phyloP scores from a whole-genome alignment of 768 basidiomycete species.

The Phylloporus rhodoxanthus region DNA sequence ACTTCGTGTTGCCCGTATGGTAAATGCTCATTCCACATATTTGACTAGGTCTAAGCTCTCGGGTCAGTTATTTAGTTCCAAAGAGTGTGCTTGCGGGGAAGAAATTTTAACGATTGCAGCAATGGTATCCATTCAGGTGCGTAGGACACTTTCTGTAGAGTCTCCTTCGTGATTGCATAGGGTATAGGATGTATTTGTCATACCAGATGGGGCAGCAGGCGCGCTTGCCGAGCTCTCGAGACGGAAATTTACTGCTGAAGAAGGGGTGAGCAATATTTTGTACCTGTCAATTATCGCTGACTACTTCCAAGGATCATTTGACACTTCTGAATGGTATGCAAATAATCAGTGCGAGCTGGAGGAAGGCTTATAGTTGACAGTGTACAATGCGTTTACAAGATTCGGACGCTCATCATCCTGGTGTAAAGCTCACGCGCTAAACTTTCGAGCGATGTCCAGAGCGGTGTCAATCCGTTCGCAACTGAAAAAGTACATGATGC shows the following conservation, averaged over 20 bases:
- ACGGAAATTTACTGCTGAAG: slow-evolving; percentile 95
- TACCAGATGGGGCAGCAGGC: slow-evolving; percentile 78
- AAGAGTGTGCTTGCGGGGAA: slow-evolving; percentile 84
- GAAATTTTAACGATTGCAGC: slow-evolving; percentile 95
- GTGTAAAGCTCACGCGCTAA: slow-evolving; percentile 90
- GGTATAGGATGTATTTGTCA: slow-evolving; percentile 79
- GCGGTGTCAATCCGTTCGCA: slow-evolving; percentile 94
- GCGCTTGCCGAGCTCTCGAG: slow-evolving; percentile 88
- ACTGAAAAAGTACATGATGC: slow-evolving; percentile 88
- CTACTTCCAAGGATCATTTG: slow-evolving; percentile 71
- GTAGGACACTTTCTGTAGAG: slow-evolving; percentile 6
- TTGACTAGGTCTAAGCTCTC: slow-evolving; percentile 1
- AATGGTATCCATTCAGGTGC: slow-evolving; percentile 87
- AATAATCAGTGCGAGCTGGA: neutral
- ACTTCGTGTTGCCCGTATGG: slow-evolving; percentile 90
- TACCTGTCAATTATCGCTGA: neutral
- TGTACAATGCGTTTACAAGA: slow-evolving; percentile 86
- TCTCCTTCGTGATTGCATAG: neutral
- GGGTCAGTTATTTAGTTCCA: slow-evolving; percentile 75
- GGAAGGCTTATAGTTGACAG: slow-evolving; percentile 38
- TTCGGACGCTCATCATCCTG: slow-evolving; percentile 82
- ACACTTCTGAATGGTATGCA: slow-evolving; percentile 81
- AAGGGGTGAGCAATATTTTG: slow-evolving; percentile 62
- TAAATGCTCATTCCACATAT: slow-evolving; percentile 31
- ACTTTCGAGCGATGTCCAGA: slow-evolving; percentile 89